These are phyloP conservation scores for Ustilago cynodontis DNA, from an alignment of 1,284 basidiomycete species.

Conservation along the genomic window DNA sequence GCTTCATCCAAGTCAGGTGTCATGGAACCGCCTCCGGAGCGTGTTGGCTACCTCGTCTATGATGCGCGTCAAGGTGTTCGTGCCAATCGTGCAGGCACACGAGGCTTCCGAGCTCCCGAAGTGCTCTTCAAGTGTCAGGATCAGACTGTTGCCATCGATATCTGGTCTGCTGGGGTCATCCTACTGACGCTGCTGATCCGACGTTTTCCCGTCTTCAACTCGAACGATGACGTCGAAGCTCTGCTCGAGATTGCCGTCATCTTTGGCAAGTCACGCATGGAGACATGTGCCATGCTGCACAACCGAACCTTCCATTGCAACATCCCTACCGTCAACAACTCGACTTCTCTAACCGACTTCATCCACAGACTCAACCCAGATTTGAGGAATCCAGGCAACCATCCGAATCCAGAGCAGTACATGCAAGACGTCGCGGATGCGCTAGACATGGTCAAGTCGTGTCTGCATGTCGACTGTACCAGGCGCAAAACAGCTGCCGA, in stretches of 20 bases:
- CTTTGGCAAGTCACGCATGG: conserved; percentile 86
- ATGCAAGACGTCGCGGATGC: conserved; percentile 57
- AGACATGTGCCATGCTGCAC: conserved; percentile 86
- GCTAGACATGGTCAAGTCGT: conserved; percentile 61
- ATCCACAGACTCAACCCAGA: conserved; percentile 62
- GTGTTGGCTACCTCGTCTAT: conserved; percentile 62
- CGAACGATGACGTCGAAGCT: conserved; percentile 93
- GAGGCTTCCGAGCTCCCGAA: conserved; percentile 96
- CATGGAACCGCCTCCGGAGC: conserved; percentile 66
- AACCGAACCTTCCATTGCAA: conserved; percentile 71
- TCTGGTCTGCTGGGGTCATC: conserved; percentile 95
- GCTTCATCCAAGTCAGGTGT: conserved; percentile 28
- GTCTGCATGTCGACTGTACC: conserved; percentile 65
- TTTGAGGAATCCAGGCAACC: conserved; percentile 46
- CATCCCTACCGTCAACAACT: conserved; percentile 50
- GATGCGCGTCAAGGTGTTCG: conserved; percentile 79
- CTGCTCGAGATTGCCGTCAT: conserved; percentile 93
- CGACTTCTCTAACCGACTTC: conserved; percentile 58
- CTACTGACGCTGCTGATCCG: conserved; percentile 89
- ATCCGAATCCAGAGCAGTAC: conserved; percentile 61
- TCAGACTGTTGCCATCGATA: conserved; percentile 91
- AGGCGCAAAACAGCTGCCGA: conserved; percentile 59
- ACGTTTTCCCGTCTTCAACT: conserved; percentile 95
- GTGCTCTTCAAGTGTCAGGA: conserved; percentile 94
- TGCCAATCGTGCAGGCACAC: conserved; percentile 94